Evolutionary conservation across 768 basidiomycete species (phyloP), one percentile per base, ranked within the genome.

Genomic region (Flagelloscypha sp.): DNA sequence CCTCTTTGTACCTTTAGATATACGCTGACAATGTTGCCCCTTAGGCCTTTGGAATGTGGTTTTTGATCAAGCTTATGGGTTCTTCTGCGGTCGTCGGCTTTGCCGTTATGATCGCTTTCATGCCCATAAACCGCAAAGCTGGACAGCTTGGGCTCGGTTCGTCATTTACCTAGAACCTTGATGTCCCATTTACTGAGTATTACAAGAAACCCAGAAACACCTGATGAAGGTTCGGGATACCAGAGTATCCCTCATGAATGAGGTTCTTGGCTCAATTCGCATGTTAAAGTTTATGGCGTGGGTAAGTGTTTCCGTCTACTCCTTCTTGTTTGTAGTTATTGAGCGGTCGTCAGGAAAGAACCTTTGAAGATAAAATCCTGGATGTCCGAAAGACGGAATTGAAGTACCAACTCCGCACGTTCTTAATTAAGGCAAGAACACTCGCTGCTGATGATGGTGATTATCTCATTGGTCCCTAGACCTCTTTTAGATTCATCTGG

Each of bases 311-410:
- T 25, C 4, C 15, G 18, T 10, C 31, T 30, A 23, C 31, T 27
- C 29, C n/a, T 29, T n/a, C 21, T 25, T 7, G 27, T 30, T 11
- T 16, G 24, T 32, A 15, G 19, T 42, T 73, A 69, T 81, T 80
- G 52, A 81, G 80, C 76, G 79, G 76, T 7, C n/a, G n/a, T n/a
- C n/a, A n/a, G 79, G 79, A 81, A 46, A 66, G 79, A 17, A 75
- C 66, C 42, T 80, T 80, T 44, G 79, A 81, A 50, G 57, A 57
- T 17, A 63, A 60, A 4, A 68, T 80, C 1, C 43, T 70, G 25
- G 64, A 63, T 22, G 58, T 81, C 38, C 63, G 79, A 18, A 67
- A 67, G 23, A 68, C 64, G 35, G 79, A 81, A 48, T 57, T 81
- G 8, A 65, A 66, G 41, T 80, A 68, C 56, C 77, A 79, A 43